Evolutionary conservation across 768 basidiomycete genomes (phyloP), one percentile per base, ranked within the genome.

Genomic region (Tulasnella sp.): DNA sequence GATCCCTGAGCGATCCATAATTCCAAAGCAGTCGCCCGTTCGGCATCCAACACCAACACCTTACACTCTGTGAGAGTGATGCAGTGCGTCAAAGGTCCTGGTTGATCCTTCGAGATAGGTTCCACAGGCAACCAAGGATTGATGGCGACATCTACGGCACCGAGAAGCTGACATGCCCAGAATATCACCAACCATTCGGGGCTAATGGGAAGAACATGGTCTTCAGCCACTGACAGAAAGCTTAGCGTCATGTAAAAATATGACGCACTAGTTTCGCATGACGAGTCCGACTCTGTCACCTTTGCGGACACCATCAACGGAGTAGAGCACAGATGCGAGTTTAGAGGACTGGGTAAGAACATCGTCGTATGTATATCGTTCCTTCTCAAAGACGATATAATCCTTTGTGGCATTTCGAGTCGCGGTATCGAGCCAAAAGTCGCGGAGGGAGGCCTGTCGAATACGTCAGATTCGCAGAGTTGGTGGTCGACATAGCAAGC

Each of bases 121-220:
- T 38, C 34, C 34, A 38, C 34, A 19, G 80, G 80, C 43, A 83
- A 73, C 82, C 58, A 68, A 53, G 64, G 58, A 38, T 64, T 85
- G 41, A 78, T 76, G n/a, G 81, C 73, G 13, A 81, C 81, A 29
- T 77, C 66, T 4, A 85, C 77, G 15, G 81, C 83, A 24, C 84
- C 84, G 56, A 86, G 72, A 30, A 82, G 70, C 66, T 84, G 80
- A 67, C 76, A 78, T 1, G 82, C 84, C 80, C 79, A 85, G 66
- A 81, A 85, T 4, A 74, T 72, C 44, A 80, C 73, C 8, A 83
- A 68, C 65, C 77, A 84, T 44, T 62, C 43, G 19, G 60, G 51
- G 30, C 34, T 38, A n/a, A n/a, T n/a, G n/a, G n/a, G n/a, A n/a
- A n/a, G n/a, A n/a, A n/a, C n/a, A n/a, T n/a, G n/a, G n/a, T n/a